Conservation (phyloP, 1,139 yeast species). For the Pneumocystis sp. region DNA sequence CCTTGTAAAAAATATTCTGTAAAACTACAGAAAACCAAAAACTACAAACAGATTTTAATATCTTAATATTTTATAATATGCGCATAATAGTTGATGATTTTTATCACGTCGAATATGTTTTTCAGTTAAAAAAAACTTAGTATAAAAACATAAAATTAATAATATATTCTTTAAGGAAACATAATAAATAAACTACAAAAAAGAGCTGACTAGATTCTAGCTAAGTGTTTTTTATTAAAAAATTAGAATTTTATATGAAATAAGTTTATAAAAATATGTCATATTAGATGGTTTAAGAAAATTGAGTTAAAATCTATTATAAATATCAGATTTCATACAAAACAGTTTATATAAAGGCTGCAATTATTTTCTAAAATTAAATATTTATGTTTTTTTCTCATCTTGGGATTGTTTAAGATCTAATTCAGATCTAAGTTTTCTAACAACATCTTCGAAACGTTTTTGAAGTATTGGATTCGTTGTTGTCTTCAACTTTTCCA, state of each 20-base stretch:
- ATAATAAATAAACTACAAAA: too few relatives aligned
- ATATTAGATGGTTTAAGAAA: too few relatives aligned
- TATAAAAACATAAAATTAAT: too few relatives aligned
- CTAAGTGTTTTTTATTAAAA: too few relatives aligned
- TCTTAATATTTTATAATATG: not conserved
- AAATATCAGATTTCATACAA: not conserved
- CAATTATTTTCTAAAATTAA: not conserved
- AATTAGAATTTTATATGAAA: too few relatives aligned
- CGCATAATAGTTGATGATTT: not conserved
- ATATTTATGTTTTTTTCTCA: slow-evolving; percentile 18
- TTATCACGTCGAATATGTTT: not conserved
- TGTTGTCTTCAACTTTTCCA: slow-evolving; percentile 57
- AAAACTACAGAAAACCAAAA: not conserved
- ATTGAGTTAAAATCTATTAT: not conserved
- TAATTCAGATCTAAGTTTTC: slow-evolving; percentile 64
- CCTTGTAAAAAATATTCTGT: not conserved
- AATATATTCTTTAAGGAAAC: too few relatives aligned
- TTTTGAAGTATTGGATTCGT: slow-evolving; percentile 78
- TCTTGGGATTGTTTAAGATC: slow-evolving; percentile 64
- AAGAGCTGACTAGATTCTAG: not conserved
- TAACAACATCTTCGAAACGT: slow-evolving; percentile 70
- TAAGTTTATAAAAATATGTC: too few relatives aligned
- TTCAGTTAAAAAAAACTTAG: not conserved
- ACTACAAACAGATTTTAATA: not conserved
- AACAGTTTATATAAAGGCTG: too few relatives aligned